Conservation (phyloP, 2,329 filamentous ascomycete genomes). For the Nemania abortiva region DNA sequence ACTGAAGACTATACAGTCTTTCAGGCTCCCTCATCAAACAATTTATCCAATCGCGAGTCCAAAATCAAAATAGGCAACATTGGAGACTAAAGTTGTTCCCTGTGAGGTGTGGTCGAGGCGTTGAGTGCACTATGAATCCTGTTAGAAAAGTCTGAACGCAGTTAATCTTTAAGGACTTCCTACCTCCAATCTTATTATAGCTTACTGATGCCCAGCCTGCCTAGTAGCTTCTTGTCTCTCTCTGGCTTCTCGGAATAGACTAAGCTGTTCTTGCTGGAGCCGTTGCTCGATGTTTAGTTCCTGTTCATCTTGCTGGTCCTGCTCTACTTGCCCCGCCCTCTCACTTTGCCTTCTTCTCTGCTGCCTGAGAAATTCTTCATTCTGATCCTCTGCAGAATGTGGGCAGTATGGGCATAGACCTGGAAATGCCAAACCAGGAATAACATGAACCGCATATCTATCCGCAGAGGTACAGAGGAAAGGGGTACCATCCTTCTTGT, state of each 20-base stretch:
- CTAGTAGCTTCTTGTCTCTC: not conserved
- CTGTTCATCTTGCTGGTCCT: too few relatives aligned
- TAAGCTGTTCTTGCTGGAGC: not conserved
- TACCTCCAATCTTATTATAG: too few relatives aligned
- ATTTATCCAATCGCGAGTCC: too few relatives aligned
- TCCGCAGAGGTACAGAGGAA: not conserved
- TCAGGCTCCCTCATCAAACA: too few relatives aligned
- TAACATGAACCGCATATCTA: not conserved
- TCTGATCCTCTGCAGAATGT: not conserved
- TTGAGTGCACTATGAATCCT: too few relatives aligned
- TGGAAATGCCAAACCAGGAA: not conserved
- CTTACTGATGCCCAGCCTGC: not conserved
- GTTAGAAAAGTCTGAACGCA: too few relatives aligned
- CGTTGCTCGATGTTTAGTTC: not conserved
- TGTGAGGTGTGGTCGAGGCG: too few relatives aligned
- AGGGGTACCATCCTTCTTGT: not conserved
- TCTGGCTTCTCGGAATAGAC: not conserved
- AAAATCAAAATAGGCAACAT: too few relatives aligned
- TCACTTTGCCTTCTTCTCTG: not conserved
- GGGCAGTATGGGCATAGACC: not conserved
- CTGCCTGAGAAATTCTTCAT: not conserved
- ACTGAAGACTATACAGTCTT: too few relatives aligned
- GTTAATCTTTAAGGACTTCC: too few relatives aligned
- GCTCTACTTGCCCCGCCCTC: not conserved
- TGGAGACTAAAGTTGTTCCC: too few relatives aligned